Conservation (phyloP, 2,329 filamentous ascomycete genomes). For the Tetracladium maxilliforme region DNA sequence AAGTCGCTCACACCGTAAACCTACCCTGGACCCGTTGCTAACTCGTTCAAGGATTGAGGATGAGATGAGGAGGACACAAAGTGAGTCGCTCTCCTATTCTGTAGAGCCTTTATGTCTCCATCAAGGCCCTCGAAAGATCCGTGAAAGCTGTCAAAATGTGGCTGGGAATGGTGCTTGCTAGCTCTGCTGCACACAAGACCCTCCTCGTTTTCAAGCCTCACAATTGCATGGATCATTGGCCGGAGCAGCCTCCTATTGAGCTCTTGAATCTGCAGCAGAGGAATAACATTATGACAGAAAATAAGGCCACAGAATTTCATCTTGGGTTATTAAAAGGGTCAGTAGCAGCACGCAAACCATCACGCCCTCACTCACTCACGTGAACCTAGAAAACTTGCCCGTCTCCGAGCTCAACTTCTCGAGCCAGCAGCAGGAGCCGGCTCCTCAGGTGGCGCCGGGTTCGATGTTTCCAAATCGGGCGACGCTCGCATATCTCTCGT, state of each 20-base stretch:
- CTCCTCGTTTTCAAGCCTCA: too few relatives aligned
- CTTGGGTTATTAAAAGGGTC: slow-evolving; percentile 94
- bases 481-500: slow-evolving; percentile 95
- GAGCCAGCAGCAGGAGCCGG: slow-evolving; percentile 75
- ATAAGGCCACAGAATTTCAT: slow-evolving; percentile 99
- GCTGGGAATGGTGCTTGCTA: too few relatives aligned
- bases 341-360: slow-evolving; percentile 10
- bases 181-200: too few relatives aligned
- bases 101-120: too few relatives aligned
- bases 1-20: slow-evolving; percentile 23
- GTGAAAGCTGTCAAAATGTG: too few relatives aligned
- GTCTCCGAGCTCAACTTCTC: slow-evolving; percentile 83
- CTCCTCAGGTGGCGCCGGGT: slow-evolving; percentile 66
- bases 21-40: too few relatives aligned
- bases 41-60: slow-evolving; percentile 81
- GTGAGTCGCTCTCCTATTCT: slow-evolving; percentile 34
- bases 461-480: slow-evolving; percentile 89
- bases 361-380: slow-evolving; percentile 1
- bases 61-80: slow-evolving; percentile 98
- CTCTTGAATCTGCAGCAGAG: slow-evolving; percentile 17
- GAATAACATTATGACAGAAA: slow-evolving; percentile 47
- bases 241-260: too few relatives aligned
- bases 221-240: too few relatives aligned
- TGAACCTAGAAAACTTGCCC: slow-evolving; percentile 69
- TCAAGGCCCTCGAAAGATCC: too few relatives aligned